A percentile compares a stretch with the other conserved stretches of the same genome.
These are phyloP conservation scores for Pulveroboletus sp. DNA, from an alignment of 768 basidiomycete genomes.

Conservation along the genomic window DNA sequence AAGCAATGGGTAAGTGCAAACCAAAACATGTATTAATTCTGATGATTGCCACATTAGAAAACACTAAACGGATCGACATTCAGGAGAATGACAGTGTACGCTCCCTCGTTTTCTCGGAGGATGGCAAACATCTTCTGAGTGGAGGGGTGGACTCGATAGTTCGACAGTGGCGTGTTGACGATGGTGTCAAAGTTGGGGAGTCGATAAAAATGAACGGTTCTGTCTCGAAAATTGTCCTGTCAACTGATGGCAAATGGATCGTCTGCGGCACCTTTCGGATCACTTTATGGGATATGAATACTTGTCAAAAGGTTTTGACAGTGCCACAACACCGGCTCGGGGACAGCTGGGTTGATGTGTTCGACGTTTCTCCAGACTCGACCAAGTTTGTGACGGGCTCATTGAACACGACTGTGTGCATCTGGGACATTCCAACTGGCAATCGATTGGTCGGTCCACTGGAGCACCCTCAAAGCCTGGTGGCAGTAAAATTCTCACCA, in stretches of 20 bases:
- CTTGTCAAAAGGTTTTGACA: background rate
- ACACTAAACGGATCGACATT: background rate
- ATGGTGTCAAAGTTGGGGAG: background rate
- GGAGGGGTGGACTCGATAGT: background rate
- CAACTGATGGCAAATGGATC: background rate
- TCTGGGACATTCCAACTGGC: slow-evolving; percentile 6
- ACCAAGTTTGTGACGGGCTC: background rate
- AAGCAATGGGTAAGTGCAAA: too few species aligned
- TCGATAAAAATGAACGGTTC: background rate
- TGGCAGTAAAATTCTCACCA: slow-evolving; percentile 4
- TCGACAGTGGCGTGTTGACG: background rate
- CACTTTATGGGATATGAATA: background rate
- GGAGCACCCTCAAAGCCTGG: background rate
- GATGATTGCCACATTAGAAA: too few species aligned
- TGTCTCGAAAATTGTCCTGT: background rate
- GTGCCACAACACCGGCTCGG: too few species aligned
- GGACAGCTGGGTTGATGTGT: background rate
- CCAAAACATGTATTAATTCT: too few species aligned
- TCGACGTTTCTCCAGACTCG: slow-evolving; percentile 2
- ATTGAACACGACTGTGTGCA: background rate
- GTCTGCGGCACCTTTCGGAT: background rate
- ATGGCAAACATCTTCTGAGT: background rate
- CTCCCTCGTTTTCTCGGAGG: background rate
- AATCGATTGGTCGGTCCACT: slow-evolving; percentile 6
- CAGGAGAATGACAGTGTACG: background rate